Evolutionary conservation across 495 filamentous ascomycete genomes (phyloP), one percentile per base, ranked within the genome.

Genomic region (Mycothermus thermophilus): DNA sequence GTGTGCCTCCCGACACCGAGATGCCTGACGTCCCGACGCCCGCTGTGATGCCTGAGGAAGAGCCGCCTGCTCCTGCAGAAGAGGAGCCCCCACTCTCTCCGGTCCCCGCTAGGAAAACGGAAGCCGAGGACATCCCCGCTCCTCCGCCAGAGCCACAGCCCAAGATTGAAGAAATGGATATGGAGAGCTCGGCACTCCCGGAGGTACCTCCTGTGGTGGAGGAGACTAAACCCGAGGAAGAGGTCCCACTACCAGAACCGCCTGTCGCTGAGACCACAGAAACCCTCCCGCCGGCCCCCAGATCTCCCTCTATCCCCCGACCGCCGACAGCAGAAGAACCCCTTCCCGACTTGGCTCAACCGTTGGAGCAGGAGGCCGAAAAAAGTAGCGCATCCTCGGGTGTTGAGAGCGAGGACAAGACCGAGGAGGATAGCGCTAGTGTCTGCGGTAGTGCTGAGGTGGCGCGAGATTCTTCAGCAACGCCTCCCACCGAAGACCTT

Each of bases 401-500:
- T 8, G 61, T 59, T 25, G 61, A 62, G 16, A 66, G 64, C 24
- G 64, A 69, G 20, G 60, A 64, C 31, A 70, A 74, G 32, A 65
- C 79, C 15, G 78, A 84, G 52, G 78, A 84, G 52, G 72, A 72
- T 34, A 60, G 68, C 27, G 79, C 69, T 37, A 66, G 63, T 33
- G 60, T 65, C 40, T 69, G 71, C 40, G 67, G 73, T 31, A 60
- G 54, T n/a, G 48, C 66, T 34, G 57, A 59, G 33, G 44, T 56
- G 38, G 57, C 67, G 25, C 51, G 64, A 27, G 55, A 59, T 37
- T 55, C 49, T 29, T 69, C 69, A 41, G 41, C 48, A 19, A 72
- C 70, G 1, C 70, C 70, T 8, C 60, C 64, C 0, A 46, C 63
- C 14, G 60, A 63, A 5, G 60, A 55, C 22, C 51, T 73, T 5